phyloP scores from a whole-genome alignment of 768 basidiomycete genomes.

The Imleria badia region DNA sequence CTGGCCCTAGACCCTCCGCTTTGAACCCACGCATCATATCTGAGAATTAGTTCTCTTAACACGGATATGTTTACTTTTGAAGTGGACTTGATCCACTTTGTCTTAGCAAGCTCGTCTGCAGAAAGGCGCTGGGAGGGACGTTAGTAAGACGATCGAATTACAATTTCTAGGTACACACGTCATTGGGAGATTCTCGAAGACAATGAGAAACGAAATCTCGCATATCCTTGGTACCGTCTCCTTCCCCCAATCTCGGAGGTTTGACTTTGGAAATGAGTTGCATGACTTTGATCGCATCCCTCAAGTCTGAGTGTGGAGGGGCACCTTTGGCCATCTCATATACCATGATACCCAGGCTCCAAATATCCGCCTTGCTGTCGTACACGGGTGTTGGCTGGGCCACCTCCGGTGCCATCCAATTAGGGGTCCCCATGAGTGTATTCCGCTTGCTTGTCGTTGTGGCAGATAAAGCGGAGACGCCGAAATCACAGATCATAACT shows the following conservation, averaged over 20 bases:
- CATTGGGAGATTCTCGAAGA: conserved; percentile 75
- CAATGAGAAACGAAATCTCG: conserved; percentile 84
- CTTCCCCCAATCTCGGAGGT: conserved; percentile 77
- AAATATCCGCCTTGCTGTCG: conserved; percentile 97
- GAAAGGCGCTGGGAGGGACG: conserved; percentile 61
- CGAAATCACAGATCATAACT: conserved; percentile 97
- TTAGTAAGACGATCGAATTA: conserved; percentile 4
- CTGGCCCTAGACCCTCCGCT: conserved; percentile 73
- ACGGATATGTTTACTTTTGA: conserved; percentile 64
- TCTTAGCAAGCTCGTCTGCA: conserved; percentile 85
- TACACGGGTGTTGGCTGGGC: conserved; percentile 87
- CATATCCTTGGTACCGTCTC: conserved; percentile 80
- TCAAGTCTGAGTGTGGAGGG: conserved; percentile 86
- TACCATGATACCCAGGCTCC: conserved; percentile 95
- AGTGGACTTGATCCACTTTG: conserved; percentile 85
- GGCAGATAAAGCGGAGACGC: conserved; percentile 89
- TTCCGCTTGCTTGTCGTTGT: conserved; percentile 88
- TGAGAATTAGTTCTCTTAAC: conserved; percentile 78
- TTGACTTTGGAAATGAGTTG: conserved; percentile 84
- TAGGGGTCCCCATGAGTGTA: conserved; percentile 95
- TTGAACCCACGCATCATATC: conserved; percentile 71
- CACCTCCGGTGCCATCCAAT: conserved; percentile 99
- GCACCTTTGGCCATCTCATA: conserved; percentile 97
- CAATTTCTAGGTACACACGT: conserved; percentile 48
- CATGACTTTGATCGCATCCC: conserved; percentile 82